These are phyloP conservation scores for Fusarium sp. DNA, from an alignment of 2,329 filamentous ascomycete genomes.

Conservation along the genomic window DNA sequence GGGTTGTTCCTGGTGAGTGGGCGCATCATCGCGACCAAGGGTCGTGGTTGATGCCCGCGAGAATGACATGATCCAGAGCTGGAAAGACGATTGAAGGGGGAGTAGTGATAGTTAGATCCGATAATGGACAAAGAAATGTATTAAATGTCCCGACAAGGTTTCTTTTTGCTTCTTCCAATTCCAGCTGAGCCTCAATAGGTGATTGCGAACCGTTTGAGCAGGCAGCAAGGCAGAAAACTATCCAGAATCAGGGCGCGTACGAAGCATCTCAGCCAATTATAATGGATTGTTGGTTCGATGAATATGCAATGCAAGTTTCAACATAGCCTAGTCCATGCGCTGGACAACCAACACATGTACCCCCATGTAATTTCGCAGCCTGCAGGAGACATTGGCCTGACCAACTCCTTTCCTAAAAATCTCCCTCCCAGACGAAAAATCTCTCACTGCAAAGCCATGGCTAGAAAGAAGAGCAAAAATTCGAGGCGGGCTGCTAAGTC, in stretches of 20 bases:
- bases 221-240: neutral
- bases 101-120: neutral
- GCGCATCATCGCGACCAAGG: neutral
- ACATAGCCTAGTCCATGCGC: rapidly evolving
- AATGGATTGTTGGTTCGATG: neutral
- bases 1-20: neutral
- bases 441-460: neutral
- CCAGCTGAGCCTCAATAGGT: rapidly evolving
- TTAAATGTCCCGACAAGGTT: neutral
- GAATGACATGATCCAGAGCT: neutral
- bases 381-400: neutral
- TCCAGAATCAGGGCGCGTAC: neutral
- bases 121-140: neutral
- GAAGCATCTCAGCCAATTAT: neutral
- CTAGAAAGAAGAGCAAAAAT: neutral
- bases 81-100: neutral
- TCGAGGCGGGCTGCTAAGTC: neutral
- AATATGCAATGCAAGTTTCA: neutral
- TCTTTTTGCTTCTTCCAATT: neutral
- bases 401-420: neutral
- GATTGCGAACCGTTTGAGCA: neutral
- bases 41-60: conserved; percentile 3
- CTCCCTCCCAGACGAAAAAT: neutral
- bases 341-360: neutral
- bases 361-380: neutral